These are phyloP conservation scores for Marsdenia floribunda DNA, from an alignment of 257 asterid species.

Conservation along the genomic window DNA sequence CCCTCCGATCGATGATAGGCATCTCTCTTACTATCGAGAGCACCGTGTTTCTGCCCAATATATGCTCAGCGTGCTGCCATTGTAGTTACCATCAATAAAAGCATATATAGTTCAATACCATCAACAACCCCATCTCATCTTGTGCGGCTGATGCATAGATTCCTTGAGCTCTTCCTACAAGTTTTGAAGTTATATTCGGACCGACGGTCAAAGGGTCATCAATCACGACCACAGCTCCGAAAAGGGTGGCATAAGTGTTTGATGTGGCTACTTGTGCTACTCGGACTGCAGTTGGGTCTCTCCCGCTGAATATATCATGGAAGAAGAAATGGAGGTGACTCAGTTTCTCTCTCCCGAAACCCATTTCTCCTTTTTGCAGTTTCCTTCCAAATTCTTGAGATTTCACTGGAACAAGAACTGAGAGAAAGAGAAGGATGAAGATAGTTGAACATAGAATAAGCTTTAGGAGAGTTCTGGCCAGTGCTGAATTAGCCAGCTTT, in stretches of 20 bases:
- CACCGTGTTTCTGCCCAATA: slow-evolving; percentile 4
- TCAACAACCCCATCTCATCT: slow-evolving; percentile 7
- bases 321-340: slow-evolving; percentile 39
- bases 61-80: slow-evolving; percentile 10
- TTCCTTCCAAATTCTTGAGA: slow-evolving; percentile 31
- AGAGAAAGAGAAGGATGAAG: slow-evolving; percentile 11
- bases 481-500: background rate
- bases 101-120: slow-evolving; percentile 15
- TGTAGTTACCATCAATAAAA: slow-evolving; percentile 15
- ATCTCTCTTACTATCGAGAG: slow-evolving; percentile 5
- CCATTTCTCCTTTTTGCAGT: slow-evolving; percentile 19
- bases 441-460: background rate
- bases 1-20: slow-evolving; percentile 21
- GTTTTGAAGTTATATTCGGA: slow-evolving; percentile 14
- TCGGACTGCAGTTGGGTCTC: slow-evolving; percentile 31
- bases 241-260: slow-evolving; percentile 20
- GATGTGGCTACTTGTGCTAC: slow-evolving; percentile 22
- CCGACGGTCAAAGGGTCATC: slow-evolving; percentile 31
- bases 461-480: background rate
- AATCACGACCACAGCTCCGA: slow-evolving; percentile 24
- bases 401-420: background rate
- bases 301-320: slow-evolving; percentile 30
- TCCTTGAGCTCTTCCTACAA: slow-evolving; percentile 41
- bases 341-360: slow-evolving; percentile 24
- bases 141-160: slow-evolving; percentile 26